Conservation (phyloP, 768 basidiomycete genomes). For the Xerocomellus chrysenteron region DNA sequence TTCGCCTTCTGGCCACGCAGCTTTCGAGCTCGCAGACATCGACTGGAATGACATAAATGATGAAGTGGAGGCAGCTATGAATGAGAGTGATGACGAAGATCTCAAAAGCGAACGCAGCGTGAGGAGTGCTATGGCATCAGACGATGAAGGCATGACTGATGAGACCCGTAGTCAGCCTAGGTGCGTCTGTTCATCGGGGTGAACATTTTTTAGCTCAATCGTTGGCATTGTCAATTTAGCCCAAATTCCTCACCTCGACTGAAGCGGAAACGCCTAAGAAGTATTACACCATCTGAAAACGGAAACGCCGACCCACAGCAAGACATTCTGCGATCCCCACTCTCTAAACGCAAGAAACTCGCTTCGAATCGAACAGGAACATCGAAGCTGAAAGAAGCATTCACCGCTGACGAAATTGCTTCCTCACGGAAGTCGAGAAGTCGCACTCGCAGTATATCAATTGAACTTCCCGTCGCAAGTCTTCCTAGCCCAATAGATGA, state of each 20-base stretch:
- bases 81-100: conserved; percentile 66
- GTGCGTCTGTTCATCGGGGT: conserved; percentile 28
- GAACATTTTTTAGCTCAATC: conserved; percentile 17
- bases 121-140: conserved; percentile 44
- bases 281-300: conserved; percentile 67
- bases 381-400: conserved; percentile 68
- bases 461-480: conserved; percentile 9
- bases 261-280: conserved; percentile 70
- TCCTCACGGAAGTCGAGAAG: conserved; percentile 17
- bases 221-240: conserved; percentile 28
- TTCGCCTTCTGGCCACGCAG: conserved; percentile 30
- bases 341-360: conserved; percentile 80
- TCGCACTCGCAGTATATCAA: conserved; percentile 21
- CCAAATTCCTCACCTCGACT: conserved; percentile 40
- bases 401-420: conserved; percentile 53
- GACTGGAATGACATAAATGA: conserved; percentile 84
- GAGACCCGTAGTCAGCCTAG: conserved; percentile 48
- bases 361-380: conserved; percentile 61
- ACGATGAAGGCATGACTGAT: conserved; percentile 51
- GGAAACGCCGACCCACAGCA: conserved; percentile 39
- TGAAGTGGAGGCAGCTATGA: conserved; percentile 86
- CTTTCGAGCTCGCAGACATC: conserved; percentile 57
- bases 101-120: conserved; percentile 39
- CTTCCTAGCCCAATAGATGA: conserved; percentile 39
- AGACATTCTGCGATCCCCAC: conserved; percentile 59